Evolutionary conservation across 495 filamentous ascomycete species (phyloP).

Genomic region (Podospora comata): DNA sequence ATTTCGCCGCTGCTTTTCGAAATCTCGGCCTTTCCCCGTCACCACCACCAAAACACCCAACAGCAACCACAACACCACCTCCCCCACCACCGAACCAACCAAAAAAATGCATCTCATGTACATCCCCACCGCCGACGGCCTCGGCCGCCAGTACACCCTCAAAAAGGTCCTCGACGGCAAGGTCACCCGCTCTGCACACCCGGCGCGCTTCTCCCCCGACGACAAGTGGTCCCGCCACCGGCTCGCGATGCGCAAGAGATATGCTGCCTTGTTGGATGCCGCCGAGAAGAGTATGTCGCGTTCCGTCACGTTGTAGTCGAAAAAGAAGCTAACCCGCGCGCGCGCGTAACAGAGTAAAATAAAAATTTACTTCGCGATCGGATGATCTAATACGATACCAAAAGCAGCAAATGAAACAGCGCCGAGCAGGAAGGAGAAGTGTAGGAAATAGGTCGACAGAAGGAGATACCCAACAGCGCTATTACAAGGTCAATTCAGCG

Average conservation of each 20-base stretch:
- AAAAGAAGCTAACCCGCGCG: too few relatives aligned
- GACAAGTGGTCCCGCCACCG: conserved; percentile 96
- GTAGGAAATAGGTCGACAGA: too few relatives aligned
- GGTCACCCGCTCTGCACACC: conserved; percentile 93
- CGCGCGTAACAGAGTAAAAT: background rate
- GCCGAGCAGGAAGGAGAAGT: too few relatives aligned
- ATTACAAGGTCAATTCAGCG: too few relatives aligned
- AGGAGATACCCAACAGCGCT: too few relatives aligned
- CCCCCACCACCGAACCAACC: background rate
- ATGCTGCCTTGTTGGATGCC: conserved; percentile 70
- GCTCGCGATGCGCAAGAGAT: conserved; percentile 88
- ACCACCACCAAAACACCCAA: background rate
- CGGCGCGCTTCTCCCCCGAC: conserved; percentile 93
- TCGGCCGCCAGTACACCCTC: conserved; percentile 73
- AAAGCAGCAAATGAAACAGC: too few relatives aligned
- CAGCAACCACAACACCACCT: background rate
- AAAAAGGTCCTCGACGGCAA: conserved; percentile 74
- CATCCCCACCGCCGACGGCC: conserved; percentile 69
- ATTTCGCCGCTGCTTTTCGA: background rate
- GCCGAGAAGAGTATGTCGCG: conserved; percentile 68
- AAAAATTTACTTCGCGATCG: too few relatives aligned
- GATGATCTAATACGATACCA: too few relatives aligned
- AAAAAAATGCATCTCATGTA: conserved; percentile 79
- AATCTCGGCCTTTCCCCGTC: background rate
- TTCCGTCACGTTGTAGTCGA: too few relatives aligned